A percentile compares a stretch with the other conserved stretches of the same genome.
Evolutionary conservation across 257 asterid species (phyloP).

Genomic region (Gentiana dahurica): DNA sequence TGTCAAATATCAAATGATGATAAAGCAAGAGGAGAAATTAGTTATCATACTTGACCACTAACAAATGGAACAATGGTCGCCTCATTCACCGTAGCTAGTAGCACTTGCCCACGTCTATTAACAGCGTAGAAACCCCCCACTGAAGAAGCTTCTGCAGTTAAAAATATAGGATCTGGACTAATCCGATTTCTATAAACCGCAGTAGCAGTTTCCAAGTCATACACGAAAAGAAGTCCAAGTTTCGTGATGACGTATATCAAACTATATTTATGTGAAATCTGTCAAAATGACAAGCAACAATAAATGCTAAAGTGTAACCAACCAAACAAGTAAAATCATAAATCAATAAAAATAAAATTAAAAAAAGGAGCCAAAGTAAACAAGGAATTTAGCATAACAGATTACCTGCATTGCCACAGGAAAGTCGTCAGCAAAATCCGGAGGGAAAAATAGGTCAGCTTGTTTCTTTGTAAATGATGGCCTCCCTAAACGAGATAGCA

Average conservation of each 20-base stretch:
- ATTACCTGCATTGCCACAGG: conserved; percentile 99
- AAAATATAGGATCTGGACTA: conserved; percentile 95
- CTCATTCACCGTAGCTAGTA: conserved; percentile 93
- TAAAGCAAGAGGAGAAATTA: conserved; percentile 5
- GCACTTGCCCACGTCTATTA: conserved; percentile 94
- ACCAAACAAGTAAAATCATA: conserved; percentile 6
- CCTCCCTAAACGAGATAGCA: conserved; percentile 47
- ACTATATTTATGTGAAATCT: conserved; percentile 90
- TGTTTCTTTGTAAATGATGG: conserved; percentile 92
- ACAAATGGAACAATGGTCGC: conserved; percentile 86
- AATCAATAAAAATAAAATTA: neutral
- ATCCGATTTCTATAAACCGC: conserved; percentile 97
- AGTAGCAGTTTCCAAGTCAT: conserved; percentile 91
- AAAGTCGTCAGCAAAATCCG: conserved; percentile 92
- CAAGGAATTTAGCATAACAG: neutral
- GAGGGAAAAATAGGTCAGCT: conserved; percentile 98
- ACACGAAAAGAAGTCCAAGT: conserved; percentile 98
- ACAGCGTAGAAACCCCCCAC: conserved; percentile 95
- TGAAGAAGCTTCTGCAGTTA: conserved; percentile 90
- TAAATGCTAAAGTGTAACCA: conserved; percentile 1
- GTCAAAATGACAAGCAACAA: conserved; percentile 22
- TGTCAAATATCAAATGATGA: too few relatives aligned
- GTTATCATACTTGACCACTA: conserved; percentile 84
- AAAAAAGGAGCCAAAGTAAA: conserved; percentile 3
- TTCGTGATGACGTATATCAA: conserved; percentile 91